Evolutionary conservation across 768 basidiomycete species (phyloP).

Genomic region (Amanita rimosa): DNA sequence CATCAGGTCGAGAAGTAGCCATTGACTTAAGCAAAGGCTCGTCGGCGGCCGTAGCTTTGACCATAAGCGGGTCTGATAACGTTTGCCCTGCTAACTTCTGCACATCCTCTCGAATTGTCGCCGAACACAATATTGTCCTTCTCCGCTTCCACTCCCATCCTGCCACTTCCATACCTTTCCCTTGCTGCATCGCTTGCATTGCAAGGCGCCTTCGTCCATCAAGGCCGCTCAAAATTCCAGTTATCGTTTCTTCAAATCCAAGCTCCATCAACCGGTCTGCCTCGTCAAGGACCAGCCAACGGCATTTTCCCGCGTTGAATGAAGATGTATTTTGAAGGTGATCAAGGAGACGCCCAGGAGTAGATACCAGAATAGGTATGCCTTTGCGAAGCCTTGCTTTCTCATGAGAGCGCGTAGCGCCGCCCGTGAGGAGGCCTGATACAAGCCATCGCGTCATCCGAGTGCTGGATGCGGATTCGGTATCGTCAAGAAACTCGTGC

Average conservation of each 20-base stretch:
- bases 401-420: slow-evolving; percentile 90
- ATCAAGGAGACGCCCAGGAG: slow-evolving; percentile 90
- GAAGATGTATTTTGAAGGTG: slow-evolving; percentile 93
- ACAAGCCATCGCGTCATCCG: slow-evolving; percentile 85
- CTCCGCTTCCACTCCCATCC: slow-evolving; percentile 79
- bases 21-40: slow-evolving; percentile 9
- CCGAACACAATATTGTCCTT: slow-evolving; percentile 89
- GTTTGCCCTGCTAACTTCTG: slow-evolving; percentile 85
- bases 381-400: slow-evolving; percentile 94
- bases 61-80: slow-evolving; percentile 68
- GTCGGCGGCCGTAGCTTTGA: slow-evolving; percentile 56
- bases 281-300: slow-evolving; percentile 95
- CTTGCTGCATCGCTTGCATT: slow-evolving; percentile 51
- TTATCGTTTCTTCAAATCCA: slow-evolving; percentile 93
- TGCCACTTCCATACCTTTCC: slow-evolving; percentile 61
- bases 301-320: slow-evolving; percentile 86
- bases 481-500: slow-evolving; percentile 40
- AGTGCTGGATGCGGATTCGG: slow-evolving; percentile 20
- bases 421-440: slow-evolving; percentile 86
- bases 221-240: slow-evolving; percentile 76
- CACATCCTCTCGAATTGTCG: slow-evolving; percentile 91
- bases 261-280: slow-evolving; percentile 97
- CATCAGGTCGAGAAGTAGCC: neutral
- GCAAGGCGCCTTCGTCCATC: slow-evolving; percentile 78
- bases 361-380: slow-evolving; percentile 88